Base-by-base conservation (phyloP, 2,329 filamentous ascomycete species). In the Sporothrix luriei region DNA sequence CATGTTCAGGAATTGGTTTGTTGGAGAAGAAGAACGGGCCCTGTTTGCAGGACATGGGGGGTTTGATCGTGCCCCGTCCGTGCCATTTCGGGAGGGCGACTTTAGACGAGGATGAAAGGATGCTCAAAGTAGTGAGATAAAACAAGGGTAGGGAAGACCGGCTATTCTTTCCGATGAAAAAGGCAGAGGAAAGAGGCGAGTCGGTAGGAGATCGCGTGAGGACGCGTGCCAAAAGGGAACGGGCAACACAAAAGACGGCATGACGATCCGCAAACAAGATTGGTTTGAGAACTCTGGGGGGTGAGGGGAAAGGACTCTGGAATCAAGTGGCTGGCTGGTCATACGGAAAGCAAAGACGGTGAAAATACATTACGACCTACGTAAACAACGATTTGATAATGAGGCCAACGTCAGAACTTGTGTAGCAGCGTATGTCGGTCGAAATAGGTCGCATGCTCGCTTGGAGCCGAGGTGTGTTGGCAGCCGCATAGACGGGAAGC, bases 401-500 rank as follows among this genome's bases (percentile, higher is more conserved):
- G 40, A 43, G 40, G 3, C 40, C 40, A 7, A n/a, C 54, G 29
- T 57, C 54, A 29, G 54, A 21, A 7, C 14, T 40, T 57, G 26
- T 57, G 21, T 21, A 54, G 26, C 26, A 6, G 29, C 52, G 13
- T 24, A 24, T 59, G 55, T 19, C 55, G 11, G 57, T 26, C n/a
- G 21, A 43, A 7, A 46, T 26, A 46, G 38, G 21, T 13, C 11
- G 14, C 26, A 4, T 26, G 57, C 57, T 62, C n/a, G 57, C 57
- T 48, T 62, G 57, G 9, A 62, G 38, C n/a, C 33, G 55, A 61
- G 33, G 33, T 59, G 33, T 59, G 55, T 33, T 40, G 40, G 55
- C 14, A 61, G 55, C 38, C 38, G 57, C 1, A 11, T 16, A 3
- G 40, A 16, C 40, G 40, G 40, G 11, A 43, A 16, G 13, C 10